A percentile compares a stretch with the other conserved stretches of the same genome.
Conservation (phyloP, 2,329 filamentous ascomycete species). For the Cercospora sp. region DNA sequence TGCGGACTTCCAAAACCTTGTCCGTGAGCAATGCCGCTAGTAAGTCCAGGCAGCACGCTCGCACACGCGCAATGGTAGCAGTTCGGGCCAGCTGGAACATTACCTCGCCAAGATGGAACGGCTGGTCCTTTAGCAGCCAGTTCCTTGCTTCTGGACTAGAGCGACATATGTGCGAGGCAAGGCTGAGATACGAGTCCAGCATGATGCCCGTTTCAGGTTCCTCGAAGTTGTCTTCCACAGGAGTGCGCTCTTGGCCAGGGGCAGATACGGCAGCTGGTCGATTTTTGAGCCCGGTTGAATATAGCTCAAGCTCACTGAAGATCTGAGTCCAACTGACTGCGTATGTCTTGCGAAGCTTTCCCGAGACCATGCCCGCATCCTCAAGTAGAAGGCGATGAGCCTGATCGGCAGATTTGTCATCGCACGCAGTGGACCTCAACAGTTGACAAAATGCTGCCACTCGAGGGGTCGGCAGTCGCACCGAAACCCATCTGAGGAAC, state of each 20-base stretch:
- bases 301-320: constrained; percentile 83
- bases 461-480: constrained; percentile 89
- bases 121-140: constrained; percentile 68
- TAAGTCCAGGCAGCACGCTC: constrained; percentile 80
- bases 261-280: constrained; percentile 63
- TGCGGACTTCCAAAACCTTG: constrained; percentile 67
- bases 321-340: constrained; percentile 93
- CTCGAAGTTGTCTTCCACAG: constrained; percentile 53
- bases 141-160: constrained; percentile 71
- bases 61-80: constrained; percentile 71
- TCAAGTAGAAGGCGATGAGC: constrained; percentile 89
- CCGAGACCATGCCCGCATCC: constrained; percentile 61
- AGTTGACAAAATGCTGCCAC: constrained; percentile 97
- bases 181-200: constrained; percentile 87
- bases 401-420: constrained; percentile 76
- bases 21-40: constrained; percentile 73
- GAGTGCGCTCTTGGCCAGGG: constrained; percentile 39
- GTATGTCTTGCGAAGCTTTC: constrained; percentile 75
- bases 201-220: constrained; percentile 96
- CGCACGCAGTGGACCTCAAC: constrained; percentile 82
- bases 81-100: constrained; percentile 79
- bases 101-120: constrained; percentile 69
- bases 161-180: constrained; percentile 77
- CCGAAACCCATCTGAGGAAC: constrained; percentile 96
- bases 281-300: constrained; percentile 75